Evolutionary conservation across 148 eudicot species (phyloP), one percentile per base, ranked within the genome.

Genomic region (Fagopyrum homotropicum): DNA sequence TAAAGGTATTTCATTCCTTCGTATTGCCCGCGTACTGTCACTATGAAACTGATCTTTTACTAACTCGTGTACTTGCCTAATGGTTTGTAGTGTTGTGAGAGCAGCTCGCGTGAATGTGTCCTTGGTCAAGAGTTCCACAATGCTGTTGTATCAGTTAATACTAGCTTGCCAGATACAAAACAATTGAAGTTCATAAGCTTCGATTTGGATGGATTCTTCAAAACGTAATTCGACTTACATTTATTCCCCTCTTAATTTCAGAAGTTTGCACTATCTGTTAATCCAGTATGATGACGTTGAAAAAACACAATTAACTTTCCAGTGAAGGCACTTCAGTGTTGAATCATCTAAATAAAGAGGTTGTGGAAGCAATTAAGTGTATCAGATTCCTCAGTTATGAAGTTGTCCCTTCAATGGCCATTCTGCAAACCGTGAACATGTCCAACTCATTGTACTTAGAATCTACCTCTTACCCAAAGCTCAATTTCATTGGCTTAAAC

Each of bases 101-200:
- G 88, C 88, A 89, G 79, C 83, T 96, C 98, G 6, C 85, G 98
- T 52, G 98, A 95, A 81, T 90, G 97, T n/a, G 79, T 90, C 82
- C 92, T 95, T 30, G 90, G 90, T 75, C 76, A 88, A 17, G 98
- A 89, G 81, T 92, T 89, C 83, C 88, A 84, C 69, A 81, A 82
- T 83, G 97, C 96, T 44, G 91, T 95, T 83, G 84, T 85, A 75
- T 75, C 80, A 49, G 82, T 95, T 74, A 95, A 95, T 79, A 84
- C 78, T 77, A 85, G 82, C 76, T 84, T 89, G 72, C 64, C 84
- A 2, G 89, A 82, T 75, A 93, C 83, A 75, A 83, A 76, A 72
- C 92, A 86, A 75, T 79, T 95, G 82, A 89, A 85, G 84, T 92
- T 95, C 66, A 86, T 87, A 47, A 90, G 90, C 55, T 88, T 89